These are phyloP conservation scores for Kokia cookei DNA, from an alignment of 441 rosid genomes.

Conservation along the genomic window DNA sequence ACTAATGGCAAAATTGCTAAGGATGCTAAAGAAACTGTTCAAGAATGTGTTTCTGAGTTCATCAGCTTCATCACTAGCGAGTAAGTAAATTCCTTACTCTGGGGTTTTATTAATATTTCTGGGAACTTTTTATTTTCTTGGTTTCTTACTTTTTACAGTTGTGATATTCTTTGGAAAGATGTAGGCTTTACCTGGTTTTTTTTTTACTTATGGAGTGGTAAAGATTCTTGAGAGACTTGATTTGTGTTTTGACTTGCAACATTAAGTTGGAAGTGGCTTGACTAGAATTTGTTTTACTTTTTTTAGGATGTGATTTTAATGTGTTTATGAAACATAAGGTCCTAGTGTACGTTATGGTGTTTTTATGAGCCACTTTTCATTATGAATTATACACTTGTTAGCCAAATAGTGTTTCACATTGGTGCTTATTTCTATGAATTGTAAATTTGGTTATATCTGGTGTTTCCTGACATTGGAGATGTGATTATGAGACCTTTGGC, in stretches of 20 bases:
- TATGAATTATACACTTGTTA: neutral
- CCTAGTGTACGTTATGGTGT: neutral
- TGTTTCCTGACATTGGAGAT: neutral
- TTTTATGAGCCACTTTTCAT: neutral
- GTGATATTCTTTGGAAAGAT: neutral
- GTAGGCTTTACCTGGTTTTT: neutral
- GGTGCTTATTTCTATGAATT: neutral
- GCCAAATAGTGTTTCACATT: neutral
- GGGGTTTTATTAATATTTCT: neutral
- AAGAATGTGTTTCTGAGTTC: conserved; percentile 97
- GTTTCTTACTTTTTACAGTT: neutral
- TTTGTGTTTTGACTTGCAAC: neutral
- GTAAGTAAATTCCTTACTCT: conserved; percentile 27
- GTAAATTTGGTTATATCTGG: neutral
- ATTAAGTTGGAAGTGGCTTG: neutral
- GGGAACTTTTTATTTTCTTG: neutral
- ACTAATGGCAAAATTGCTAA: conserved; percentile 92
- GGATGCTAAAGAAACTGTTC: conserved; percentile 91
- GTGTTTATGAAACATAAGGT: neutral
- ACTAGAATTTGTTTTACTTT: neutral
- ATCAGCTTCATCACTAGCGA: conserved; percentile 98
- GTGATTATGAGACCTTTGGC: neutral
- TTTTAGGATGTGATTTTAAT: neutral
- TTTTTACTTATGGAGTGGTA: neutral
- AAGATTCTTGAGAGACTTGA: neutral